Base-by-base conservation (phyloP, 768 basidiomycete genomes). In the Lactarius trivialis region DNA sequence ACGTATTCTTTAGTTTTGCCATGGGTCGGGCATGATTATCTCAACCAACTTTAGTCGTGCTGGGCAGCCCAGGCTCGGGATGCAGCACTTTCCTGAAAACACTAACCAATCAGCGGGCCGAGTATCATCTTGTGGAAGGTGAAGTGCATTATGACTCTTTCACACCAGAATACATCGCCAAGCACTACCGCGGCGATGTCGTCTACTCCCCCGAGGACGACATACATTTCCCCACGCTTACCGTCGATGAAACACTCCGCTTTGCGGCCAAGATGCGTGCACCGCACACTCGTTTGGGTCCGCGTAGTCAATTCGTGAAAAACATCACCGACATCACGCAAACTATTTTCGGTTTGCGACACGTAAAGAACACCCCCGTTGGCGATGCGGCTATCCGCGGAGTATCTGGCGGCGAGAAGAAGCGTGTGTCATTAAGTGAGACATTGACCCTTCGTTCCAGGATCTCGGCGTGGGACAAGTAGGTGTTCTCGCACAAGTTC, bases 151-250 rank as follows among this genome's bases (percentile, higher is more conserved):
- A 95, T 69, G 89, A 90, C 69, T 85, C 89, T 1, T 79, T 95
- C 61, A 74, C 84, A 0, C 82, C 88, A 2, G 73, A 81, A 1
- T 79, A 91, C 59, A 79, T 95, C 58, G 67, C 71, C 61, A 79
- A 82, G 62, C 80, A 81, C 56, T 88, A 84, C 71, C 85, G 87
- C 3, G 93, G 93, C 17, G 91, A 91, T 69, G 85, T 91, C 2
- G 82, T 83, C 58, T 93, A 91, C 70, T 86, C 82, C 63, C 88
- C 89, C 0, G 91, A 91, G 75, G 91, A 93, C 68, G 91, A 95
- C 70, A 77, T 89, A 1, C 91, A 93, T 70, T 89, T 93, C 67
- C 88, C 92, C 6, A 89, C 88, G 11, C 79, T 96, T 30, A 90
- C 88, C 6, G 90, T 93, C 34, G 79, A 82, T 53, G 81, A 92